Evolutionary conservation across 345 rosid genomes (phyloP).

Genomic region (Rhodamnia argentea): DNA sequence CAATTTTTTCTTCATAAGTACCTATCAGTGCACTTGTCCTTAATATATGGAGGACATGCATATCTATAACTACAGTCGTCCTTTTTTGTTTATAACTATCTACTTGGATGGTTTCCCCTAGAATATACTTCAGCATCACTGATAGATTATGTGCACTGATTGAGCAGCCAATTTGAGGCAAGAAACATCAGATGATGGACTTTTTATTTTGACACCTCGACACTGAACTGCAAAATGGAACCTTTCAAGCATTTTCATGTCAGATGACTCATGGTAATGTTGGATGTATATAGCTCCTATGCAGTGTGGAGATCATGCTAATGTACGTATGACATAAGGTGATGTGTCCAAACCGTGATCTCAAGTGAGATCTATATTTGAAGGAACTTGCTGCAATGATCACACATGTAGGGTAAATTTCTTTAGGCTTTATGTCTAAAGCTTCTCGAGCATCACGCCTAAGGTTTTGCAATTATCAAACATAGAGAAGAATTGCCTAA

Average conservation of each 20-base stretch:
- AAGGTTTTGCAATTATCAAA: neutral
- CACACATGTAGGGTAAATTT: neutral
- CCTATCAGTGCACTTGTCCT: neutral
- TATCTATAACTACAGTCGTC: neutral
- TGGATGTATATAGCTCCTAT: neutral
- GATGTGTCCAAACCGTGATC: neutral
- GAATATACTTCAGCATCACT: neutral
- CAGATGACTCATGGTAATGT: neutral
- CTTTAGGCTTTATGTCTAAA: neutral
- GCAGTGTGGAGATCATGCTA: neutral
- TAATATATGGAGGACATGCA: neutral
- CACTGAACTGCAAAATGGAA: neutral
- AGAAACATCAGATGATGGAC: neutral
- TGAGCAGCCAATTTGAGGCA: neutral
- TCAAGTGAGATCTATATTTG: neutral
- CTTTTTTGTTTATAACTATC: neutral
- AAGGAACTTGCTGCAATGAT: neutral
- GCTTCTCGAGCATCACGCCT: neutral
- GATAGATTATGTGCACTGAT: neutral
- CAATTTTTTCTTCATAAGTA: neutral
- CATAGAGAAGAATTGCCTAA: neutral
- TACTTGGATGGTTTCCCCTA: neutral
- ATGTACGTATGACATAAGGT: neutral
- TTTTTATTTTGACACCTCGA: neutral
- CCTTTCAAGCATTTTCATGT: neutral